Evolutionary conservation across 2,329 filamentous ascomycete species (phyloP), one percentile per base, ranked within the genome.

Genomic region (Colletotrichum plurivorum): DNA sequence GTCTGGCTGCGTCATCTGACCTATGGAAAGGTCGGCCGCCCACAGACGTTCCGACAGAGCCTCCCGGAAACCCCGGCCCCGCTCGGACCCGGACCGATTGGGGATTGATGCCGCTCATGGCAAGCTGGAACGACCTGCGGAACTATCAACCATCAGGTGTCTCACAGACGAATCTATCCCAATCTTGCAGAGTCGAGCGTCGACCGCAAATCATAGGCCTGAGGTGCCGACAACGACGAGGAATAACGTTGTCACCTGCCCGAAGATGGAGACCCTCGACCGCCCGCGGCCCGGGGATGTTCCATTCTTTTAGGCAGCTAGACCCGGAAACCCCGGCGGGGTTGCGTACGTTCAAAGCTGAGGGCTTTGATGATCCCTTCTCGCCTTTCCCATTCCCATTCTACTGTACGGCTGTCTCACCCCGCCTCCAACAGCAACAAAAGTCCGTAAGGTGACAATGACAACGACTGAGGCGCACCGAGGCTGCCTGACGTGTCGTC

Each of bases 1-100:
- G 22, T 18, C 16, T 13, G 39, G 5, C 41, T 46, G 55, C 55
- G 41, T 57, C 55, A 46, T 57, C 55, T 46, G 55, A 57, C 55
- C 16, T 20, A 3, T 16, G 20, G 36, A 31, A 7, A 12, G 55
- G 55, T 31, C 55, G 41, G 55, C 25, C 22, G 31, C 10, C 31
- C 10, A 36, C 39, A 41, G 41, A 43, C 15, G 41, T 9, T 36
- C 31, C 31, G 16, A 43, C 41, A 15, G 41, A n/a, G 41, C 41
- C 41, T 13, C 41, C 41, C 41, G 41, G 41, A 43, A 43, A 4
- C 13, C 41, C 41, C 10, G 15, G 41, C 4, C 41, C 41, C 41
- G n/a, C 41, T 15, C 41, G 41, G 41, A 43, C 13, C 41, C 41
- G 41, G 41, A 13, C 41, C 41, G 15, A 43, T 43, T 7, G 41